A percentile compares a stretch with the other conserved stretches of the same genome.
Evolutionary conservation across 164 flowering plant species (phyloP).

Genomic region (Aristolochia fimbriata): DNA sequence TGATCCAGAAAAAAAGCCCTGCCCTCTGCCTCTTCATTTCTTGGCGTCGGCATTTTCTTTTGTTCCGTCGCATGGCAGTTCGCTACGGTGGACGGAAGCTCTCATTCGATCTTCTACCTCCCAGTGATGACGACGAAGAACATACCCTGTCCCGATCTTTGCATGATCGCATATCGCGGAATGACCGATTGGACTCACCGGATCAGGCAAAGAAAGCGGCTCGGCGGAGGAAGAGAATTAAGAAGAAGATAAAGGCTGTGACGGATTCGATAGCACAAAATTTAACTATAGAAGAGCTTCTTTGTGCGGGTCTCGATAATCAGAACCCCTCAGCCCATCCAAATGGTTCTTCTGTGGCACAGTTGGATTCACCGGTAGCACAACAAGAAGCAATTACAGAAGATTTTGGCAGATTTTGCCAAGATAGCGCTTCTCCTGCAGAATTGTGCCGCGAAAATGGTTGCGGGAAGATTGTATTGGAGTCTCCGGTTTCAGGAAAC

Average conservation of each 20-base stretch:
- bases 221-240: background rate
- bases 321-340: no score
- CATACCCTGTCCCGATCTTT: background rate
- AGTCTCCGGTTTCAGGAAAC: background rate
- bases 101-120: slow-evolving; percentile 2
- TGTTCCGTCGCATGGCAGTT: background rate
- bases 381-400: no score
- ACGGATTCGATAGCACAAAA: background rate
- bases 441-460: no score
- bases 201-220: background rate
- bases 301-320: background rate
- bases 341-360: no score
- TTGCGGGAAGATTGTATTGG: background rate
- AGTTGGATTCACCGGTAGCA: no score
- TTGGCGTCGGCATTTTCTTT: no score
- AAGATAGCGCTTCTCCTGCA: no score
- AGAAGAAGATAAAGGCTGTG: background rate
- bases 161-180: background rate
- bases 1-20: background rate
- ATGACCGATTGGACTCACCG: background rate
- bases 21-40: no score
- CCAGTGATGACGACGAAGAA: slow-evolving; percentile 1
- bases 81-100: background rate
- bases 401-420: no score
- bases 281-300: background rate